Conservation (phyloP, 805 yeast species). For the Candida peoriensis region DNA sequence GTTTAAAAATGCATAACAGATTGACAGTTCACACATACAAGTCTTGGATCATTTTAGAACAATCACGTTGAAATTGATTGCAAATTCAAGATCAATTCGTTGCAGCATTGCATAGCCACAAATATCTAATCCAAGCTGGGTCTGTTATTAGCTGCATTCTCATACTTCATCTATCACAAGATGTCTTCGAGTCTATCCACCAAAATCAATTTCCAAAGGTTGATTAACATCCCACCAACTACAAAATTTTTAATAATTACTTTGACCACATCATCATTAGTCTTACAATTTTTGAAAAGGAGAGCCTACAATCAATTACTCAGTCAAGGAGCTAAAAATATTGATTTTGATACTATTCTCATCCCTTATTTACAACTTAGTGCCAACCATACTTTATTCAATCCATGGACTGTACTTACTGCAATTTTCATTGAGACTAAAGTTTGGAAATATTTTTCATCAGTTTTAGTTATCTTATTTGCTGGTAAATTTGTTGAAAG, state of each 20-base stretch:
- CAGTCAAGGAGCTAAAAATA: conserved; percentile 17
- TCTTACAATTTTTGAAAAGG: conserved; percentile 38
- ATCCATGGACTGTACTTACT: conserved; percentile 62
- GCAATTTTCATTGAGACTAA: conserved; percentile 62
- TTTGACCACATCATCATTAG: conserved; percentile 34
- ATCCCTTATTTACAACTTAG: conserved; percentile 61
- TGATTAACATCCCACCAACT: conserved; percentile 37
- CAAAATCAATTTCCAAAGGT: conserved; percentile 15
- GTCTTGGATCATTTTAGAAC: too few relatives aligned
- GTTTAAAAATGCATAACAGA: too few relatives aligned
- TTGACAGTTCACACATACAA: too few relatives aligned
- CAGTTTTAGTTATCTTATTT: conserved; percentile 44
- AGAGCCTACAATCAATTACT: conserved; percentile 26
- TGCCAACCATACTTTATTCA: conserved; percentile 46
- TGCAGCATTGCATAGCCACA: too few relatives aligned
- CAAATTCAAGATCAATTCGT: background rate
- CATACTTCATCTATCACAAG: conserved; percentile 20
- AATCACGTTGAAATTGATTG: background rate
- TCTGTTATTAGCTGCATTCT: conserved; percentile 17
- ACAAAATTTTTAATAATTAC: conserved; percentile 39
- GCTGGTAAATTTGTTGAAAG: conserved; percentile 63
- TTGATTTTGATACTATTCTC: conserved; percentile 36
- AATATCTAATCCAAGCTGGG: conserved; percentile 15
- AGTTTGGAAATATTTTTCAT: conserved; percentile 39
- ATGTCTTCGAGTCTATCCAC: conserved; percentile 18